Base-by-base conservation (phyloP, 2,329 filamentous ascomycete genomes). In the Trichoderma sp. region DNA sequence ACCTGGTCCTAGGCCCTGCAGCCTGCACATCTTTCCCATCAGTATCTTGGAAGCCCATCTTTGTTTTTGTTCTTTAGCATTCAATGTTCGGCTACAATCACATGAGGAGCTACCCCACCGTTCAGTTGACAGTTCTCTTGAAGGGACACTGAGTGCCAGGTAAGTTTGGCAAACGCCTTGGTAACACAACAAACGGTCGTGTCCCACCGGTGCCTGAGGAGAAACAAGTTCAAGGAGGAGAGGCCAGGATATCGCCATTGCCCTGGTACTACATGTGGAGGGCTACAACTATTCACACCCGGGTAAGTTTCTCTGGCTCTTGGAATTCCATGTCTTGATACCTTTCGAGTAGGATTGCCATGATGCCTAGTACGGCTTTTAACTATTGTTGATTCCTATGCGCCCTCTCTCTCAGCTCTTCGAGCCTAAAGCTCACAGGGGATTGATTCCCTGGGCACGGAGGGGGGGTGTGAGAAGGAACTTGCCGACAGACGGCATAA, bases 1-100 rank as follows among this genome's bases (percentile, higher is more conserved):
- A 67, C 65, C 65, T 67, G 65, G 65, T 67, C 65, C 51, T 5
- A 34, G 59, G 43, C n/a, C 59, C 39, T 43, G 21, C 21, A 49
- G 46, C 46, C 21, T 49, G 46, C 46, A 24, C 46, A 49, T 49
- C 39, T 43, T n/a, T 43, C 2, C 18, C 46, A 49, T 13, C 46
- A n/a, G 18, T 43, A 24, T 24, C 46, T 21, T 3, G 21, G 8
- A 49, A 13, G 10, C 7, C 43, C 43, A 34, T 34, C 6, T 6
- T 14, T 14, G 13, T 21, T 5, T 11, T 13, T 2, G 11, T 49
- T 2, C 3, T 13, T 24, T 21, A n/a, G 5, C 46, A 24, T 24
- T 49, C n/a, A 34, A 4, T 6, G 2, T 32, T 32, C 28, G 52
- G 28, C 16, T 28, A 7, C 11, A 32, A 18, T 32, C 52, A n/a